Evolutionary conservation across 1,284 basidiomycete genomes (phyloP), one percentile per base, ranked within the genome.

Genomic region (Leucoagaricus sp.): DNA sequence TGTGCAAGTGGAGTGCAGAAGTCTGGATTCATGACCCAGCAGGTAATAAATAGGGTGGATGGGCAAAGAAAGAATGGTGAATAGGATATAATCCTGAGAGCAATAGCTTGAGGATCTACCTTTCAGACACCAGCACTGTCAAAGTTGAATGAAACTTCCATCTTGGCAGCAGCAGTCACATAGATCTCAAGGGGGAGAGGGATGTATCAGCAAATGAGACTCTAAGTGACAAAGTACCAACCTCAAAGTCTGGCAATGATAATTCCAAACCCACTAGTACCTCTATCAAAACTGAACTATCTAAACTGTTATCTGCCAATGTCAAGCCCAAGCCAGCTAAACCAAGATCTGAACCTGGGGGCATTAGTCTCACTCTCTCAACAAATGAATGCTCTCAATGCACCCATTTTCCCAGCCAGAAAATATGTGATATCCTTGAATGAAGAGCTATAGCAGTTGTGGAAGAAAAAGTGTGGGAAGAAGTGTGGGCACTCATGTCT

Each of bases 71-170:
- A 26, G 72, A 66, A 9, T 28, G 53, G 5, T 72, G 68, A 67
- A n/a, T 73, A 2, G 69, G 72, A 2, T 59, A 66, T 36, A 66
- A 71, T 46, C 58, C 61, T 0, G 13, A 60, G 15, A 65, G 62
- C 33, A 67, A 72, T n/a, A 70, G 71, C 0, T 57, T 63, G 23
- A 54, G 64, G 7, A 52, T 75, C 1, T 75, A 69, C 48, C 72
- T 68, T 67, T 64, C 66, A 7, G 59, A 66, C 1, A 66, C 53
- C 28, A 28, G 53, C 8, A 61, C 54, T 0, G 58, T 73, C 25
- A 66, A 58, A 8, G 60, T 68, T 0, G 68, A 74, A 46, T 44
- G 63, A 0, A 72, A 71, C 46, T 42, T 72, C 38, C 63, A 61
- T 31, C 71, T 61, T 47, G 57, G 44, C 23, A 29, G 55, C 13